Base-by-base conservation (phyloP, 1,139 yeast species). In the Barnettozyma hawaiiensis region DNA sequence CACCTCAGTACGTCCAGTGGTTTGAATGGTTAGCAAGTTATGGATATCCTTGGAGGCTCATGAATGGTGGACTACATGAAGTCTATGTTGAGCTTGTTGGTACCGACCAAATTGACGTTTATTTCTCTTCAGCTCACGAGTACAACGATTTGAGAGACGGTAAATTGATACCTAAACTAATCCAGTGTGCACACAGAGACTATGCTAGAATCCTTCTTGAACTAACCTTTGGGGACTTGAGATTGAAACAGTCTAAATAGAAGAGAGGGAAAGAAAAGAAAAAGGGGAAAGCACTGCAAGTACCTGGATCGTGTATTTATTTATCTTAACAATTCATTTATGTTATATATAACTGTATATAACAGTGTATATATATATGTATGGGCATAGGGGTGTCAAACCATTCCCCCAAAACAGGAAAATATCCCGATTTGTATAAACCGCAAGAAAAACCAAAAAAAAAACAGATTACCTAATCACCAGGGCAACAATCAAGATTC, bases 31-130 rank as follows among this genome's bases (percentile, higher is more conserved):
- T 53, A 3, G 46, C 55, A 0, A 4, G 34, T 2, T 54, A 50
- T 26, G 58, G 58, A 8, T 52, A 49, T 35, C 58, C 58, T 4
- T 54, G 57, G 57, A 50, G 55, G 45, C 9, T 54, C 37, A 51
- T 54, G 57, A 51, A 47, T 38, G 58, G 58, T 20, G 58, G 58
- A 0, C 39, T 31, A 2, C 53, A 49, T 23, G 58, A 54, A 21
- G 26, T 54, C 1, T 37, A 45, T 18, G 41, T 54, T 18, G 43
- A 47, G 26, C 26, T 33, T 3, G 15, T 24, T 7, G 42, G 40
- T 8, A 21, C 21, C 8, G 37, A 31, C 5, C 38, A 40, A 19
- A 19, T 40, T 4, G 54, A 52, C n/a, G 53, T 54, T 16, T 54
- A 49, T 33, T 51, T 51, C 18, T 32, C 46, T 11, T 31, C 47